These are phyloP conservation scores for Hortiboletus flavorubellus DNA, from an alignment of 768 basidiomycete genomes.

Conservation along the genomic window DNA sequence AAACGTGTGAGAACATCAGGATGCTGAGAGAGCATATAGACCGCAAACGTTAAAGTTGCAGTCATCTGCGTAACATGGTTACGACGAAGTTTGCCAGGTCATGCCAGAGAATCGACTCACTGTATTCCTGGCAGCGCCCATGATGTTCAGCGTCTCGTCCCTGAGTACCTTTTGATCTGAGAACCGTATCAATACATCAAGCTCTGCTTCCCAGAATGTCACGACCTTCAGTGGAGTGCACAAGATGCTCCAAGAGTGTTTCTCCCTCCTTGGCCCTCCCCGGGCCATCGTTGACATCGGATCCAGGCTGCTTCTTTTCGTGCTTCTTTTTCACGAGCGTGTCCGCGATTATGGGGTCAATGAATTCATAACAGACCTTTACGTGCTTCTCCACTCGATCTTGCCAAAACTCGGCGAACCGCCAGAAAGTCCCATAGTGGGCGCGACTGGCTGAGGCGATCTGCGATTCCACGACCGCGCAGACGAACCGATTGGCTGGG, in stretches of 20 bases:
- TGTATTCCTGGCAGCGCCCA: slow-evolving; percentile 43
- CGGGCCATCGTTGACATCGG: slow-evolving; percentile 10
- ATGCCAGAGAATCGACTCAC: slow-evolving; percentile 15
- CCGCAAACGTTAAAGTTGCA: slow-evolving; percentile 30
- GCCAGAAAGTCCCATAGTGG: slow-evolving; percentile 43
- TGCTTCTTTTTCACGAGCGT: slow-evolving; percentile 36
- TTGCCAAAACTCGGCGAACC: slow-evolving; percentile 41
- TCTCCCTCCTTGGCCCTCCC: slow-evolving; percentile 38
- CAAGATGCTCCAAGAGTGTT: slow-evolving; percentile 50
- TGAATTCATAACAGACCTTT: slow-evolving; percentile 42
- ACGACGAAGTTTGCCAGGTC: background rate
- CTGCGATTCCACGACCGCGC: slow-evolving; percentile 41
- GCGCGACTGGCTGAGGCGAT: slow-evolving; percentile 28
- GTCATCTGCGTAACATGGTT: slow-evolving; percentile 24
- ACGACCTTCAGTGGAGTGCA: slow-evolving; percentile 51
- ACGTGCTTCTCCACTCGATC: slow-evolving; percentile 38
- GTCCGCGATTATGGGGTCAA: slow-evolving; percentile 46
- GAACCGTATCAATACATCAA: background rate
- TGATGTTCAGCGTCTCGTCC: slow-evolving; percentile 28
- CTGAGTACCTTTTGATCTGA: slow-evolving; percentile 23
- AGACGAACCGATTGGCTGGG: slow-evolving; percentile 36
- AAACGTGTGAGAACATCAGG: slow-evolving; percentile 45
- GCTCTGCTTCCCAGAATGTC: background rate
- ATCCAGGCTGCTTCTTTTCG: slow-evolving; percentile 8
- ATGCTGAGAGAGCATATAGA: slow-evolving; percentile 47